A percentile compares a stretch with the other conserved stretches of the same genome.
Evolutionary conservation across 164 flowering plant species (phyloP).

Genomic region (Platanus orientalis): DNA sequence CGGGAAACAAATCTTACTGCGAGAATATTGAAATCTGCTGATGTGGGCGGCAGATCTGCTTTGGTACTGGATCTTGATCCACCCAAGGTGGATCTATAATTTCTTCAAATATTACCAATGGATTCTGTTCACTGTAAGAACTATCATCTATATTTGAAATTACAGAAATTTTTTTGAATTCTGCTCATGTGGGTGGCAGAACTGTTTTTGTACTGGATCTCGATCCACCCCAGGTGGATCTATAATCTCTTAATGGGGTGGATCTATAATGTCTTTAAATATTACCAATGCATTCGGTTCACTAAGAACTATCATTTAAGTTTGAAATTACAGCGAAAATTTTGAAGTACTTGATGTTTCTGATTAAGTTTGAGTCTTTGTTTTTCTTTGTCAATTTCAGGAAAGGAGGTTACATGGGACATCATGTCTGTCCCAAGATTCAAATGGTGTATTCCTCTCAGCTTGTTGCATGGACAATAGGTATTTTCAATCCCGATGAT

Average conservation of each 20-base stretch:
- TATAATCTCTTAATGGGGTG: too few species aligned
- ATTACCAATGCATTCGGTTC: too few species aligned
- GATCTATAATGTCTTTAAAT: not conserved
- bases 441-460: conserved; percentile 68
- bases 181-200: not conserved
- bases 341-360: not conserved
- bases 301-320: too few species aligned
- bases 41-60: not conserved
- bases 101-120: not conserved
- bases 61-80: not conserved
- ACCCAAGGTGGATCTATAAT: not conserved
- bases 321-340: too few species aligned
- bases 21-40: not conserved
- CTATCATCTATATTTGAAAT: too few species aligned
- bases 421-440: conserved; percentile 84
- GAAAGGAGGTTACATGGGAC: conserved; percentile 68
- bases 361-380: too few species aligned
- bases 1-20: not conserved
- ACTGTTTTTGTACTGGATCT: not conserved
- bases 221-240: not conserved
- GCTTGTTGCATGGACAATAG: conserved; percentile 96
- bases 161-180: not conserved
- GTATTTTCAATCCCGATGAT: conserved; percentile 24
- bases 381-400: conserved; percentile 32
- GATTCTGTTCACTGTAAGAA: too few species aligned